These are phyloP conservation scores for Rhytidhysteron rufulum DNA, from an alignment of 2,329 filamentous ascomycete genomes.

Conservation along the genomic window DNA sequence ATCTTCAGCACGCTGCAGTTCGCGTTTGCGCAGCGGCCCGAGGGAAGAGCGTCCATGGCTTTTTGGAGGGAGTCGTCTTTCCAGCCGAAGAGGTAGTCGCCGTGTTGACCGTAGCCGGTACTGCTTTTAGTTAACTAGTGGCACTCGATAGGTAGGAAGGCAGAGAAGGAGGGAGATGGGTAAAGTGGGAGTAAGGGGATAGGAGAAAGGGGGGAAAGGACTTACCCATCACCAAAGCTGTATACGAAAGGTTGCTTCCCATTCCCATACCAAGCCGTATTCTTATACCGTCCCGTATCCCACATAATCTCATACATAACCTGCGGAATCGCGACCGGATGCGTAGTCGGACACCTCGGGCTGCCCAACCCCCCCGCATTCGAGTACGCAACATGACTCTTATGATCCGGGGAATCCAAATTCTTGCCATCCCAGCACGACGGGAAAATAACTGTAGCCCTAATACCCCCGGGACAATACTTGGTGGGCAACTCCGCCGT, in stretches of 20 bases:
- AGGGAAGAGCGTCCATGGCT: constrained; percentile 36
- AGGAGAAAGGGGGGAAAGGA: constrained; percentile 37
- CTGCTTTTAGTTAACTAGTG: constrained; percentile 38
- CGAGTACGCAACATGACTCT: background rate
- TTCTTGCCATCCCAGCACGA: constrained; percentile 66
- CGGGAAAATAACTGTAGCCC: constrained; percentile 66
- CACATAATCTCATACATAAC: constrained; percentile 47
- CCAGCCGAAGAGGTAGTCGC: constrained; percentile 46
- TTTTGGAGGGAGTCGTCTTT: background rate
- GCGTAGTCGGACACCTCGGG: constrained; percentile 48
- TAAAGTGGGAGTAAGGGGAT: too few species aligned
- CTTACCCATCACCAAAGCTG: constrained; percentile 39
- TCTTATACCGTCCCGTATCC: constrained; percentile 32
- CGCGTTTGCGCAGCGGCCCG: background rate
- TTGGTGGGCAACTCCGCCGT: constrained; percentile 53
- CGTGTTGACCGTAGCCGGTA: constrained; percentile 44
- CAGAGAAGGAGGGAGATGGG: too few species aligned
- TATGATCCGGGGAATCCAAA: constrained; percentile 53
- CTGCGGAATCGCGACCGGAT: constrained; percentile 45
- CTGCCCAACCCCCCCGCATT: constrained; percentile 14
- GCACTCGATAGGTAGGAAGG: too few species aligned
- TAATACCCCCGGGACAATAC: constrained; percentile 73
- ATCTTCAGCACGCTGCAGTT: background rate
- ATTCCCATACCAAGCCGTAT: constrained; percentile 16
- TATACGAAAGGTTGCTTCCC: constrained; percentile 27